Percentiles rank a stretch among this genome's conserved stretches.
These are phyloP conservation scores for Sugiyamaella qingdaonensis DNA, from an alignment of 805 yeast species.

Conservation along the genomic window DNA sequence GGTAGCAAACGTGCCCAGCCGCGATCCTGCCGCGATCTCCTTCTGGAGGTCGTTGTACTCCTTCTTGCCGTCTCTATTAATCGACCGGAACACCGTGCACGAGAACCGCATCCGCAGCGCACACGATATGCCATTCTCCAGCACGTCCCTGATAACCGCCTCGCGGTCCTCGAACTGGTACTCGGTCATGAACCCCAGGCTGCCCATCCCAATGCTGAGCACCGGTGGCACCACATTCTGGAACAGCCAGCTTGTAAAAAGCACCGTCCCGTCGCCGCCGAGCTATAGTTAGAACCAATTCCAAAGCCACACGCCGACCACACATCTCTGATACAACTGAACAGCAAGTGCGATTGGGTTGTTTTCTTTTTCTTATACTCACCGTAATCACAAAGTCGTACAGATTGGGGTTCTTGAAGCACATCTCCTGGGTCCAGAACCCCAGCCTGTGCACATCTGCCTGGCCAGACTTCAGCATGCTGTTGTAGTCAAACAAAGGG, in stretches of 20 bases:
- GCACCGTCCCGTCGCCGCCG: slow-evolving; percentile 97
- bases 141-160: slow-evolving; percentile 35
- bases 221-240: slow-evolving; percentile 89
- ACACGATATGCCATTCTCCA: slow-evolving; percentile 44
- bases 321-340: too few species aligned
- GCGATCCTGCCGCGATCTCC: slow-evolving; percentile 26
- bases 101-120: slow-evolving; percentile 49
- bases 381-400: slow-evolving; percentile 74
- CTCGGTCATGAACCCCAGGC: slow-evolving; percentile 86
- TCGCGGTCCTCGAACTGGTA: slow-evolving; percentile 44
- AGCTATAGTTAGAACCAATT: slow-evolving; percentile 40
- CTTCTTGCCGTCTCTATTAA: slow-evolving; percentile 16
- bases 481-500: slow-evolving; percentile 57
- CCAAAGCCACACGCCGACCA: slow-evolving; percentile 52
- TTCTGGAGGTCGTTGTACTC: slow-evolving; percentile 20
- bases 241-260: slow-evolving; percentile 82
- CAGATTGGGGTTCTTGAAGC: slow-evolving; percentile 40
- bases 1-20: slow-evolving; percentile 22
- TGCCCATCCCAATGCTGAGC: slow-evolving; percentile 81
- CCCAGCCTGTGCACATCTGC: slow-evolving; percentile 42
- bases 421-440: slow-evolving; percentile 66
- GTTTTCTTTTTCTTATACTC: slow-evolving; percentile 29
- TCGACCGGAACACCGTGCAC: slow-evolving; percentile 44
- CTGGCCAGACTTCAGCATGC: slow-evolving; percentile 47
- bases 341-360: slow-evolving; percentile 21